Base-by-base conservation (phyloP, 352 stramenopile genomes). In the Blastocystis sp. region DNA sequence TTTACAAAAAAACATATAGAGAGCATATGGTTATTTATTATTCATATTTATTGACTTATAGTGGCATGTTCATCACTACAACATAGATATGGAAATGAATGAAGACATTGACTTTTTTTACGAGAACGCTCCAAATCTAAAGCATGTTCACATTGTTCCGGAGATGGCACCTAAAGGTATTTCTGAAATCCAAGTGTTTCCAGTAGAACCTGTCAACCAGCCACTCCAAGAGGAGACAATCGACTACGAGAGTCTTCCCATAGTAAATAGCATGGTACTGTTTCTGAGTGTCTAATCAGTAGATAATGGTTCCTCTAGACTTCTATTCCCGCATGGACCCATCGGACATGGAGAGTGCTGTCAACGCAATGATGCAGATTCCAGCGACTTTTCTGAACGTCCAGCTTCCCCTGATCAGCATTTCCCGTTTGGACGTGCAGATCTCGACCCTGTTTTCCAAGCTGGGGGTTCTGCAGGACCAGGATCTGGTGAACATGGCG, bases 1-100 rank as follows among this genome's bases (percentile, higher is more conserved):
- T 85, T 5, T 85, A 41, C 30, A 85, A 45, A 47, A 26, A 30
- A 6, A 66, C 39, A 26, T 85, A 85, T 66, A 53, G 63, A 39
- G 73, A 85, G 4, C 73, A 85, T 41, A 85, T 85, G 73, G 73
- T 68, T 16, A 0, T 4, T 16, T 39, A 13, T 39, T 4, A 7
- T 54, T 43, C n/a, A 5, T 53, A n/a, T 18, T 13, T 47, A 26
- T 54, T 30, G 30, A 85, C 34, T 8, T 39, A 2, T 85, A 85
- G 73, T 85, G 73, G 73, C 73, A 85, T 53, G 41, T 85, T 69
- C 73, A 85, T 47, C 45, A 85, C 34, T 68, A 85, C 73, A 68
- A 69, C n/a, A 85, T n/a, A 24, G 16, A 68, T 20, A 18, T 41
- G 8, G 73, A 85, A 18, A 47, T 18, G 3, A 50, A 20, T 16